phyloP scores from a whole-genome alignment of 2,329 filamentous ascomycete species.

The Metarhizium rileyi region DNA sequence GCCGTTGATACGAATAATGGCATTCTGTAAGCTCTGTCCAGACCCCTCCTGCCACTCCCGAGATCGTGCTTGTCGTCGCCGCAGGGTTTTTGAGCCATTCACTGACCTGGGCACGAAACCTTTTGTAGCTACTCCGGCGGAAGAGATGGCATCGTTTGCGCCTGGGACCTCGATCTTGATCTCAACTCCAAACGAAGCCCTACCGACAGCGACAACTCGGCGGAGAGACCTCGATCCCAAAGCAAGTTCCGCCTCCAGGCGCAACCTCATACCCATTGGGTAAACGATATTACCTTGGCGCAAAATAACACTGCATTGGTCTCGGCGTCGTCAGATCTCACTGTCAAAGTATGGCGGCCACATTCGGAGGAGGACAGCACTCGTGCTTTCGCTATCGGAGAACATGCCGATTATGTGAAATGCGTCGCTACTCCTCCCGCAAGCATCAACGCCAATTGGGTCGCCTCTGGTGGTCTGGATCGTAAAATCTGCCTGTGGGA shows the following conservation, averaged over 20 bases:
- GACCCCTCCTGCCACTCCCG: slow-evolving; percentile 7
- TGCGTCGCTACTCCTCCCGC: slow-evolving; percentile 67
- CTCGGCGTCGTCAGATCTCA: slow-evolving; percentile 87
- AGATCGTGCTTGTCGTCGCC: not conserved
- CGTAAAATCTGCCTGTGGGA: slow-evolving; percentile 92
- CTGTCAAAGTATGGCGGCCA: slow-evolving; percentile 87
- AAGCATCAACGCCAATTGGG: slow-evolving; percentile 63
- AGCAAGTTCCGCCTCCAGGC: slow-evolving; percentile 52
- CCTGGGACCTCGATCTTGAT: slow-evolving; percentile 80
- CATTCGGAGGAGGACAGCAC: slow-evolving; percentile 46
- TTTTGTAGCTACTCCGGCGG: slow-evolving; percentile 77
- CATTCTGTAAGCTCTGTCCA: slow-evolving; percentile 59
- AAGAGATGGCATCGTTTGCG: slow-evolving; percentile 89
- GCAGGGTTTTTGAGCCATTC: not conserved
- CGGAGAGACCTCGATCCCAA: slow-evolving; percentile 24
- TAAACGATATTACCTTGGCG: slow-evolving; percentile 82
- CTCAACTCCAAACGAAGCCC: slow-evolving; percentile 34
- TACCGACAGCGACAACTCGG: slow-evolving; percentile 18
- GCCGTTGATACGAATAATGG: slow-evolving; percentile 75
- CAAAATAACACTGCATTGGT: slow-evolving; percentile 71
- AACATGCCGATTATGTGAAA: slow-evolving; percentile 95
- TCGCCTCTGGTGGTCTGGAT: slow-evolving; percentile 88
- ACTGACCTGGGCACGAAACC: not conserved
- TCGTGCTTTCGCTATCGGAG: slow-evolving; percentile 62
- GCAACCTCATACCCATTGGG: slow-evolving; percentile 85